Base-by-base conservation (phyloP, 1,284 basidiomycete genomes). In the Tremellales sp. region DNA sequence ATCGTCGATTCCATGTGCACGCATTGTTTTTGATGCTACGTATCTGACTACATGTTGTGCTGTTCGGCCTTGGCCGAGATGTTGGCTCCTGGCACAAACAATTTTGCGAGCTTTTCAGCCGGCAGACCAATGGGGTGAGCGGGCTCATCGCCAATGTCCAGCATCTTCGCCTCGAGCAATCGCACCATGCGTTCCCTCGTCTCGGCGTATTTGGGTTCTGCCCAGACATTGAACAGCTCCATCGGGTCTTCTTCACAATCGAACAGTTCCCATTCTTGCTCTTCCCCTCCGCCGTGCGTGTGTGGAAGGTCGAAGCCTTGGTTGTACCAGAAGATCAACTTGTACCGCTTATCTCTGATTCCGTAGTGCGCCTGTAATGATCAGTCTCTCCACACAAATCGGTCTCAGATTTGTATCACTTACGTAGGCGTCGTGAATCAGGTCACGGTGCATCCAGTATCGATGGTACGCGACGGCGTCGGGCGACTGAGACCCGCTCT, bases 281-380 rank as follows among this genome's bases (percentile, higher is more conserved):
- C 53, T 15, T 57, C 26, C 21, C 56, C 56, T 12, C 46, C 53
- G 3, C 23, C 29, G 13, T 31, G 37, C 21, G 46, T 43, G n/a
- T 54, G 54, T 6, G 54, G 51, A 19, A 56, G 43, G 12, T 40
- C 52, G 12, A 44, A 41, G 19, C 54, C 52, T 36, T 57, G 49
- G 27, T 53, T 54, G 42, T 59, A 59, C 57, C 57, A 59, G 41
- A 53, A 59, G 35, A 59, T 59, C 27, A 59, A 42, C 52, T 59
- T 59, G 54, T 59, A 59, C 22, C 52, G 51, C 11, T 45, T 13
- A 11, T 43, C 48, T 11, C 54, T 52, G n/a, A 56, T 45, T 13
- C 57, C 57, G 36, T 59, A 59, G 49, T 59, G 57, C 13, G 55
- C 55, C 48, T 37, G 36, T 26, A 33, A 15, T 21, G 37, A 8